Evolutionary conservation across 495 filamentous ascomycete species (phyloP).

Genomic region (Daldinia loculata): DNA sequence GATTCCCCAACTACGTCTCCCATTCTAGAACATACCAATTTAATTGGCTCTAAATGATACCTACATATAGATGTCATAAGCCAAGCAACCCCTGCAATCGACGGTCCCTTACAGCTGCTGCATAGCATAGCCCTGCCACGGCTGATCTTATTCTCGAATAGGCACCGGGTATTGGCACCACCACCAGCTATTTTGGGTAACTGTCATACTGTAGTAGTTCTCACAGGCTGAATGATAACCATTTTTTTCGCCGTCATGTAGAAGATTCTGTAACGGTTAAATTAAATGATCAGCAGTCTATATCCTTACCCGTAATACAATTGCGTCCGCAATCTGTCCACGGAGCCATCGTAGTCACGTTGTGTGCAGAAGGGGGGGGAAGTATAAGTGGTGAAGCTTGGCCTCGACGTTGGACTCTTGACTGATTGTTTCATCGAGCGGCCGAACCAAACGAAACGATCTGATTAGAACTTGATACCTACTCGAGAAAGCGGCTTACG

Average conservation of each 20-base stretch:
- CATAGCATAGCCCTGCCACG: slow-evolving; percentile 14
- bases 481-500: not conserved
- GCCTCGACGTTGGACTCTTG: not conserved
- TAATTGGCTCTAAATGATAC: slow-evolving; percentile 17
- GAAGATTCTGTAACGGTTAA: slow-evolving; percentile 20
- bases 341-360: not conserved
- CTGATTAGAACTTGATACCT: not conserved
- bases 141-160: slow-evolving; percentile 30
- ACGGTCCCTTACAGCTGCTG: slow-evolving; percentile 23
- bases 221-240: slow-evolving; percentile 13
- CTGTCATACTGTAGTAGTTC: slow-evolving; percentile 5
- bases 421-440: not conserved
- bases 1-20: not conserved
- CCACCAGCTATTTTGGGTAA: slow-evolving; percentile 22
- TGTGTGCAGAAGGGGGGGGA: not conserved
- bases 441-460: not conserved
- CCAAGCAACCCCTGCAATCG: slow-evolving; percentile 7
- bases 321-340: not conserved
- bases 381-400: not conserved
- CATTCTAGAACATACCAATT: not conserved
- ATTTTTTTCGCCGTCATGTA: not conserved
- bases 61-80: not conserved
- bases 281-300: slow-evolving; percentile 27
- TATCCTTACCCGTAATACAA: slow-evolving; percentile 15
- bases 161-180: slow-evolving; percentile 21